Evolutionary conservation across 306 rosid genomes (phyloP), one percentile per base, ranked within the genome.

Genomic region (Quercus wislizeni): DNA sequence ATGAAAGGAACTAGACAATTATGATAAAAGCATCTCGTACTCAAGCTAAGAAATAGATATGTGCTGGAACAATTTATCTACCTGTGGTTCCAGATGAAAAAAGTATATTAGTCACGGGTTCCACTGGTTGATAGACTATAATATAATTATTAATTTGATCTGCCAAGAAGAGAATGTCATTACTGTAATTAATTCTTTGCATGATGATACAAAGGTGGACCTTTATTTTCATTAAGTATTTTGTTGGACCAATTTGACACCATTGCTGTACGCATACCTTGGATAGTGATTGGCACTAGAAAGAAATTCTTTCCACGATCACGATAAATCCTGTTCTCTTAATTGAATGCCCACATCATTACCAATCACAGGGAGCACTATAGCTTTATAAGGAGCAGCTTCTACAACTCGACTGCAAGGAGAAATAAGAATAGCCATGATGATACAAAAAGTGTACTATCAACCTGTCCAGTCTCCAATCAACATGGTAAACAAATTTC

Each of bases 1-100:
- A 4, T 62, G 78, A 80, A 28, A 19, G 67, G 4, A 75, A 77
- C 41, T 75, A 25, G 75, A 80, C 80, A 85, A 57, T 78, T 55
- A 74, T n/a, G 12, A 69, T 43, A 43, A 43, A 43, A 43, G 51
- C 51, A 43, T 43, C 51, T 43, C 51, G 64, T 27, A 71, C 52
- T 30, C 31, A 33, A 58, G 9, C 41, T 56, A 58, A 43, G 51
- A 43, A 43, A 43, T 43, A 7, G 51, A n/a, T 77, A 78, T 57
- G 31, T 52, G 61, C 65, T 30, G 67, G 59, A 63, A 20, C 18
- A 81, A 35, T 67, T 72, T 75, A 14, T 62, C 77, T 83, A 92
- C 98, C 97, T 23, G 98, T 92, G 75, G 98, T 92, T 85, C 98
- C 97, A 33, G 98, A 94, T 79, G 98, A 94, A 76, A 94, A 92